Evolutionary conservation across 1,139 yeast genomes (phyloP), one percentile per base, ranked within the genome.

Genomic region (Suhomyces atakaporum): DNA sequence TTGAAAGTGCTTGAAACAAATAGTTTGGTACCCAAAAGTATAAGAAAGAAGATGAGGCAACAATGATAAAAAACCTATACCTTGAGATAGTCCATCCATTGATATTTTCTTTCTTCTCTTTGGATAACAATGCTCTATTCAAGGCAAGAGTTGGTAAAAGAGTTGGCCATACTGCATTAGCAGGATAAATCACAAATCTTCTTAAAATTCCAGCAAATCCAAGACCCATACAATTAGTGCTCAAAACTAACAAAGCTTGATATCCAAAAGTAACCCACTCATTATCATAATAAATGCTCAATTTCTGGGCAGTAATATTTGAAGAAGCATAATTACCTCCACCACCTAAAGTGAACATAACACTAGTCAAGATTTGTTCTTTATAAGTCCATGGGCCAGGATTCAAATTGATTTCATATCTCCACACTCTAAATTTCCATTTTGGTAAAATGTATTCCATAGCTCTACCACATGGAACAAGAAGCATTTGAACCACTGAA

Each of bases 401-500:
- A 32, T 54, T 54, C 26, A 52, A 37, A 22, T 50, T 52, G 18
- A 51, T 10, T 3, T 39, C 39, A 46, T 51, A 38, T n/a, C 39
- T 43, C 42, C 45, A 49, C n/a, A 50, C 27, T 16, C 37, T 48
- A 31, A 53, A 40, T 23, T 42, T 46, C 38, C 41, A 42, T 21
- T 46, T 47, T 7, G 69, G 69, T n/a, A 61, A 39, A 16, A 56
- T 33, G 25, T 28, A 42, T 2, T 46, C 51, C 39, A 51, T 43
- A 3, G 54, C 32, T 22, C 56, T 55, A 35, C 87, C 88, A 46
- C 74, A 62, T 7, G 84, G 83, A 49, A 75, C 79, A 33, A 81
- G 58, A 38, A 82, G 64, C 42, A 81, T 59, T 52, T 81, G 86
- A 38, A 76, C 64, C 24, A 79, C 63, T 74, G 83, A 49, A 14